Evolutionary conservation across 345 rosid genomes (phyloP), one percentile per base, ranked within the genome.

Genomic region (Hypericum perforatum): DNA sequence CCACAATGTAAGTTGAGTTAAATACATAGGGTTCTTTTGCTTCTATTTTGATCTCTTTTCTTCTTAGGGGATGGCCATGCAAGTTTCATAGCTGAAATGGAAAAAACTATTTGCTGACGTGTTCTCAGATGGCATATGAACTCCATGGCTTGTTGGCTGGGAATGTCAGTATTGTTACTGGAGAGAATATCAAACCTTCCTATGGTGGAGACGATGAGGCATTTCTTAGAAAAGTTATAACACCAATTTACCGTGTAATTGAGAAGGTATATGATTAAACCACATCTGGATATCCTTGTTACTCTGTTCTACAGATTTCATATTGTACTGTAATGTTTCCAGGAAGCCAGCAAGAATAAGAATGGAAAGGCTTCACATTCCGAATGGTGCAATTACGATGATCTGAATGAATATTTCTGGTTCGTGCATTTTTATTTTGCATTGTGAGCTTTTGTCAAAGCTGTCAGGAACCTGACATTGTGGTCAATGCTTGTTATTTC

Each of bases 151-250:
- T 92, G 63, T 64, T 92, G 82, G 94, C 95, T 52, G 97, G 98
- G 69, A 92, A 92, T 73, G 94, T 92, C 62, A 85, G 98, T 70
- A 92, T 92, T 48, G 96, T 92, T 56, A 92, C 95, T 13, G 94
- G 98, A 67, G 98, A 92, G 77, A 92, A 88, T 70, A 92, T 88
- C 47, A 83, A 83, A 63, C 98, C 97, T 74, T 92, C 98, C 53
- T 92, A 88, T 59, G 98, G 95, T 52, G 97, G 97, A 43, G 97
- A 85, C 69, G 97, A 88, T 32, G 97, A 92, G 78, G 91, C 97
- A 41, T 85, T 85, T 71, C 71, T 92, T 66, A 74, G 89, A 62
- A 92, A 85, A 74, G 95, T 92, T 65, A 70, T 92, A 68, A 80
- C 97, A 58, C 98, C 97, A 29, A 61, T 92, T 58, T 88, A 85